Base-by-base conservation (phyloP, 768 basidiomycete species). In the Cystobasidium ongulense region DNA sequence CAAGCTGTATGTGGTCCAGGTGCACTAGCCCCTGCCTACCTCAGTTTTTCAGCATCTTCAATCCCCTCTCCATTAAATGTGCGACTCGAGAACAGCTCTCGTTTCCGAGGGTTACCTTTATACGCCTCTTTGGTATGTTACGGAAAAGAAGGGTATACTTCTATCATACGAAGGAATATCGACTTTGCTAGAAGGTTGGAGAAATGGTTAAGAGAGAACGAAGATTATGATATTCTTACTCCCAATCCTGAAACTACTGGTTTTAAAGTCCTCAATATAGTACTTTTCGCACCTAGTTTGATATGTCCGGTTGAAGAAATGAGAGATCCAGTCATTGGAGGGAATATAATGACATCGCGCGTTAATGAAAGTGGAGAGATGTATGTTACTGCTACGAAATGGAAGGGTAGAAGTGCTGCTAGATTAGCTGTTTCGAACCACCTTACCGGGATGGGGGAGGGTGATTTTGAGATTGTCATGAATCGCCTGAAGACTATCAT, bases 41-140 rank as follows among this genome's bases (percentile, higher is more conserved):
- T 84, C 35, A 65, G 81, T 8, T 15, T 5, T 31, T 31, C 4
- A 31, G 52, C 13, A 41, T 4, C 57, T 21, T 31, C 31, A 33
- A 72, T 59, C 27, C 73, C 63, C 29, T 54, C 72, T 68, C 83
- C 84, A 0, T 78, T 84, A 25, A 82, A 83, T 75, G 76, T 80
- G 36, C 77, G 78, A 38, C 79, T 84, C 54, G 84, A 84, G 72
- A 84, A 84, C 76, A 82, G 82, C 1, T 76, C 83, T 13, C 78
- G 84, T 13, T 83, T 84, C 77, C 78, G 83, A 10, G 82, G 82
- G 0, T 77, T 84, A 17, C 82, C 83, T 0, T 62, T 84, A 15
- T 81, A 81, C 73, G 80, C 82, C 1, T 80, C 81, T 25, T 78
- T 84, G 21, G 50, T 84, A 33, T 79, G 79, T 33, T 78, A 82